A percentile compares a stretch with the other conserved stretches of the same genome.
phyloP scores from a whole-genome alignment of 1,139 yeast species.

The Pichia sp. region DNA sequence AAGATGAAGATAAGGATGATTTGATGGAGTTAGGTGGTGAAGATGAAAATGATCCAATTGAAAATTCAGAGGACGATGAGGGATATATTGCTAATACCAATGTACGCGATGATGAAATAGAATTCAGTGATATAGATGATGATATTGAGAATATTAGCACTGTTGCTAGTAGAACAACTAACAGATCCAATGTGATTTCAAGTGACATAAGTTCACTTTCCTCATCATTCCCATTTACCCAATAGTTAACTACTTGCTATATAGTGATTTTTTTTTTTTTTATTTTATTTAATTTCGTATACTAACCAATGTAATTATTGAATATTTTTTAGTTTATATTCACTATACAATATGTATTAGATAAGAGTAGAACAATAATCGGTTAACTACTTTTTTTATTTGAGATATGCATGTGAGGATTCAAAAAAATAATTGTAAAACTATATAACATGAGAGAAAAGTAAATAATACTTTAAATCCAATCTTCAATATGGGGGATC shows the following conservation, averaged over 20 bases:
- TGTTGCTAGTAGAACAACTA: neutral
- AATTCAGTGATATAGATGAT: constrained; percentile 15
- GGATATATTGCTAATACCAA: neutral
- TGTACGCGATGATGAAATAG: constrained; percentile 10
- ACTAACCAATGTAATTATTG: too few relatives aligned
- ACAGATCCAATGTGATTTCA: constrained; percentile 1
- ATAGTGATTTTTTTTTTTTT: too few relatives aligned
- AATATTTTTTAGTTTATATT: neutral
- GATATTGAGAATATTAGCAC: neutral
- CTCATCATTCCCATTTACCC: constrained; percentile 14
- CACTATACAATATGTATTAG: neutral
- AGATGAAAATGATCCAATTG: constrained; percentile 15
- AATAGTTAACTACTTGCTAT: neutral
- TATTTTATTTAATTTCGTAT: too few relatives aligned
- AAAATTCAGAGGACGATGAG: constrained; percentile 10
- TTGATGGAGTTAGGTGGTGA: constrained; percentile 4
- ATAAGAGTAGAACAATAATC: neutral
- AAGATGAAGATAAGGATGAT: constrained; percentile 9
- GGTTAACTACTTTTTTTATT: neutral
- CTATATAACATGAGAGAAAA: constrained; percentile 5
- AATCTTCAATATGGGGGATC: neutral
- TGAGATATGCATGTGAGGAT: neutral
- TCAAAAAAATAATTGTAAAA: neutral
- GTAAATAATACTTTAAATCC: neutral
- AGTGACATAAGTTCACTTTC: constrained; percentile 13